A percentile compares a stretch with the other conserved stretches of the same genome.
Conservation (phyloP, 495 filamentous ascomycete genomes). For the Neurospora sp. region DNA sequence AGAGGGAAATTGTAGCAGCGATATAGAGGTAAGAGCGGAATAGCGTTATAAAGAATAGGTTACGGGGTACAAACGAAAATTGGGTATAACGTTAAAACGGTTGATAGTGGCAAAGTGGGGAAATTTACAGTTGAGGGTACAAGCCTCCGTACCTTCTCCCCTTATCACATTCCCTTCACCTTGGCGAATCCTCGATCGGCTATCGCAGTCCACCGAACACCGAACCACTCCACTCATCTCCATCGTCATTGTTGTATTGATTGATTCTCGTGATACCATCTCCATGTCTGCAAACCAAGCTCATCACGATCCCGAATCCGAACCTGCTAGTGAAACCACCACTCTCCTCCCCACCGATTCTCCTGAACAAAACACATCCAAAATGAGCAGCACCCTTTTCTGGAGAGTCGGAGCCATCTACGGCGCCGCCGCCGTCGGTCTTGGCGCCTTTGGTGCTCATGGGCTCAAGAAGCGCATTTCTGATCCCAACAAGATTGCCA, state of each 20-base stretch:
- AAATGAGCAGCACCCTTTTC: conserved; percentile 28
- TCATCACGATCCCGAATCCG: background rate
- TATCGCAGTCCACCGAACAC: background rate
- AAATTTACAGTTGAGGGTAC: no score
- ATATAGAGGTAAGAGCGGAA: no score
- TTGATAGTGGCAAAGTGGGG: no score
- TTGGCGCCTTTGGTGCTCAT: conserved; percentile 57
- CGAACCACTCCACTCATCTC: background rate
- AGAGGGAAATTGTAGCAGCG: no score
- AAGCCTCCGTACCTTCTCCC: no score
- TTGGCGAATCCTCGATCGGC: background rate
- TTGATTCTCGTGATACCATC: background rate
- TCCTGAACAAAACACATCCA: background rate
- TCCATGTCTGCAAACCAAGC: background rate
- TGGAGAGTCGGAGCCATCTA: conserved; percentile 50
- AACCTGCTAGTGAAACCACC: background rate
- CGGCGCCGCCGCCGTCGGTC: conserved; percentile 46
- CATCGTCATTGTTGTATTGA: background rate
- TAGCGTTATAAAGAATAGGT: no score
- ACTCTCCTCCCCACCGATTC: background rate
- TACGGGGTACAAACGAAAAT: no score
- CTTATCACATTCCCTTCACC: background rate
- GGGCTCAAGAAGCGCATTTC: conserved; percentile 47
- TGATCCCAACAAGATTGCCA: conserved; percentile 42
- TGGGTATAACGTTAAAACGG: no score